Conservation (phyloP, 805 yeast genomes). For the Maudiozyma bulderi region DNA sequence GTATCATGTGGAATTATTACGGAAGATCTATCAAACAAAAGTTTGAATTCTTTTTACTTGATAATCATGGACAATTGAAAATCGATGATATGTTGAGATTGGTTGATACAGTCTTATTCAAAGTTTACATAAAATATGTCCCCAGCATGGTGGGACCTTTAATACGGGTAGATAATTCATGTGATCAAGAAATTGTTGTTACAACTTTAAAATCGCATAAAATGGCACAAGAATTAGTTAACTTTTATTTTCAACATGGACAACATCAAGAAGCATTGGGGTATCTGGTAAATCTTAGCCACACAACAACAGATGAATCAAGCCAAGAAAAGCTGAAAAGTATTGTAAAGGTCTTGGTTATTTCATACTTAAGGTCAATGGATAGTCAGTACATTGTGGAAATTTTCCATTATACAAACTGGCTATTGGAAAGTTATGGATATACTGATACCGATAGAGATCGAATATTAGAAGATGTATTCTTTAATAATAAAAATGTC, state of each 20-base stretch:
- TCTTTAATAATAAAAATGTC: slow-evolving; percentile 55
- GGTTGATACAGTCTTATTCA: slow-evolving; percentile 72
- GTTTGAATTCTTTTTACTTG: slow-evolving; percentile 23
- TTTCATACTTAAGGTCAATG: slow-evolving; percentile 51
- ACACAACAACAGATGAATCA: background rate
- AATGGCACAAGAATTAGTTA: slow-evolving; percentile 60
- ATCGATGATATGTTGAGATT: slow-evolving; percentile 33
- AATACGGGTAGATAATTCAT: slow-evolving; percentile 62
- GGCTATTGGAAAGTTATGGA: slow-evolving; percentile 34
- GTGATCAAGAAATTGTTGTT: slow-evolving; percentile 58
- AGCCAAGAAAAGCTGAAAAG: slow-evolving; percentile 8
- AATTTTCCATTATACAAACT: slow-evolving; percentile 46
- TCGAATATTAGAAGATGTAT: slow-evolving; percentile 39
- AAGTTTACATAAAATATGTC: slow-evolving; percentile 58
- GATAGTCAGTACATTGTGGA: slow-evolving; percentile 40
- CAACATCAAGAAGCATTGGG: slow-evolving; percentile 59
- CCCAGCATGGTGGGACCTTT: slow-evolving; percentile 76
- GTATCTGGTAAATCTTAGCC: slow-evolving; percentile 35
- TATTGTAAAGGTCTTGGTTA: slow-evolving; percentile 14
- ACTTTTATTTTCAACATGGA: slow-evolving; percentile 58
- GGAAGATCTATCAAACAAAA: slow-evolving; percentile 16
- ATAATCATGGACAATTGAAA: slow-evolving; percentile 25
- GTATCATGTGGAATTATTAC: slow-evolving; percentile 16
- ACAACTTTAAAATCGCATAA: slow-evolving; percentile 38
- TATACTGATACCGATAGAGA: slow-evolving; percentile 3